These are phyloP conservation scores for Xanthoconium purpureum DNA, from an alignment of 768 basidiomycete genomes.

Conservation along the genomic window DNA sequence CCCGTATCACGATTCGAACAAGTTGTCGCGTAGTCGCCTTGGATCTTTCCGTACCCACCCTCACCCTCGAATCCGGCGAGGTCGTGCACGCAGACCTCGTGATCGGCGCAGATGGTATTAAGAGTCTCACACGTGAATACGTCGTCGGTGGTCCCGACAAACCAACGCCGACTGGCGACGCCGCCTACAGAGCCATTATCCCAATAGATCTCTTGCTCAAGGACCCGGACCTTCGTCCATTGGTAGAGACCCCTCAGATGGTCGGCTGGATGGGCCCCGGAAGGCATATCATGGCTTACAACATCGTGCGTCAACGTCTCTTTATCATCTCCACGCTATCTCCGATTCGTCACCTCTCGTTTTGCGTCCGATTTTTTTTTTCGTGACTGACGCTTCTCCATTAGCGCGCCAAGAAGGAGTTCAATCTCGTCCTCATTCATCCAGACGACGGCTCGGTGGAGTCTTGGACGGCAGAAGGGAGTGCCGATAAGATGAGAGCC, in stretches of 20 bases:
- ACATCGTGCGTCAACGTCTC: constrained; percentile 34
- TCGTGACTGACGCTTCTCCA: background rate
- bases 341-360: no score
- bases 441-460: constrained; percentile 41
- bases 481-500: constrained; percentile 43
- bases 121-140: constrained; percentile 46
- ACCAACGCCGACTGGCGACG: constrained; percentile 56
- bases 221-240: constrained; percentile 48
- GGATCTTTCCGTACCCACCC: constrained; percentile 31
- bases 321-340: background rate
- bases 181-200: constrained; percentile 57
- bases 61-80: constrained; percentile 43
- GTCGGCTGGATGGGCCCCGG: constrained; percentile 59
- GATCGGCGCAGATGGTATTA: constrained; percentile 53
- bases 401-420: constrained; percentile 38
- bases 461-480: constrained; percentile 44
- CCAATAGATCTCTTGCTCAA: constrained; percentile 41
- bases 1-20: constrained; percentile 34
- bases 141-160: constrained; percentile 47
- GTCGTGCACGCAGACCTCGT: constrained; percentile 43
- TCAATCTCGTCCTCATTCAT: constrained; percentile 45
- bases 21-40: constrained; percentile 36
- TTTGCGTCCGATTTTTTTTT: no score
- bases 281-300: constrained; percentile 44
- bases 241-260: constrained; percentile 53